A percentile compares a stretch with the other conserved stretches of the same genome.
Conservation (phyloP, 805 yeast species). For the Yarrowia hollandica region DNA sequence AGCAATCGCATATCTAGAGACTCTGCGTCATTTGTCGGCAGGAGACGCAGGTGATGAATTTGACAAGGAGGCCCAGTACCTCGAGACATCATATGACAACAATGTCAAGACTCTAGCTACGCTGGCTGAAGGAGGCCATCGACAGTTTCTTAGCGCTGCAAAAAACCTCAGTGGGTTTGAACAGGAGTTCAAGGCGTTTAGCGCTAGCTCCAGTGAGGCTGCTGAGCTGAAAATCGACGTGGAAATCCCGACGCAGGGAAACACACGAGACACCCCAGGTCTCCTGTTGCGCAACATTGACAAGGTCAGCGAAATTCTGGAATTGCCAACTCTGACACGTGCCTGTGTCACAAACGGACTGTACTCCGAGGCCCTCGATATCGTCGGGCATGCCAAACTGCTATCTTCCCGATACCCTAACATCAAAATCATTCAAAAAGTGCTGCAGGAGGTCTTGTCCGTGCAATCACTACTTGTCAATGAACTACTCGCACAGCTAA, state of each 20-base stretch:
- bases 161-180: conserved; percentile 19
- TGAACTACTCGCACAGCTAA: conserved; percentile 65
- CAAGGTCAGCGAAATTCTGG: conserved; percentile 72
- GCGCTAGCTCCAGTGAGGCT: neutral
- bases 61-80: conserved; percentile 15
- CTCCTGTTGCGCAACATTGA: conserved; percentile 53
- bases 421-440: conserved; percentile 51
- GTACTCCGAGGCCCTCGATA: conserved; percentile 85
- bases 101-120: conserved; percentile 25
- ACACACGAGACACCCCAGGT: conserved; percentile 29
- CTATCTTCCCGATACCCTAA: conserved; percentile 69
- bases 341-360: conserved; percentile 86
- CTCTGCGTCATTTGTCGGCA: conserved; percentile 7
- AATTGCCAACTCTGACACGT: conserved; percentile 76
- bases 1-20: neutral
- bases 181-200: neutral
- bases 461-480: conserved; percentile 61
- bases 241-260: neutral
- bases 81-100: conserved; percentile 11
- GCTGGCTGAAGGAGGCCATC: conserved; percentile 21
- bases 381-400: conserved; percentile 71
- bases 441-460: conserved; percentile 54
- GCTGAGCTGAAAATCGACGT: conserved; percentile 9
- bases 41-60: conserved; percentile 18
- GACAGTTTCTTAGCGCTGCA: conserved; percentile 24